A percentile compares a stretch with the other conserved stretches of the same genome.
These are phyloP conservation scores for Sicyos baderoa DNA, from an alignment of 306 rosid species.

Conservation along the genomic window DNA sequence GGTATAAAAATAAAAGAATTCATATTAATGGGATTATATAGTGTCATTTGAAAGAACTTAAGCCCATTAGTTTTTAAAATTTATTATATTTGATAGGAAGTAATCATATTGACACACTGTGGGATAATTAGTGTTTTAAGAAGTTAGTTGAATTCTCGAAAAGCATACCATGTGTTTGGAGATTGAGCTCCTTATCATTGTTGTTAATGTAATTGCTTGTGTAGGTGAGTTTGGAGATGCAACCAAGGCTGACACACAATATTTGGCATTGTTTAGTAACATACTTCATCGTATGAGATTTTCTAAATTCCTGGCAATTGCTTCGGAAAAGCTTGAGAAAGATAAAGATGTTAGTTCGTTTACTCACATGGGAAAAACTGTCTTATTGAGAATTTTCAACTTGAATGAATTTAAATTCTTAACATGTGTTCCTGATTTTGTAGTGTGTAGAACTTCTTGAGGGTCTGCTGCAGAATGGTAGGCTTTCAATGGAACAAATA, in stretches of 20 bases:
- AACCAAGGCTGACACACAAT: constrained; percentile 33
- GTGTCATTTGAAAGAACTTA: background rate
- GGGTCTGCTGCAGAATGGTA: constrained; percentile 79
- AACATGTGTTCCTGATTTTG: constrained; percentile 21
- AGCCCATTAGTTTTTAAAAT: too few relatives aligned
- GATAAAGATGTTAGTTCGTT: constrained; percentile 46
- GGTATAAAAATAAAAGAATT: too few relatives aligned
- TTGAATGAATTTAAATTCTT: constrained; percentile 12
- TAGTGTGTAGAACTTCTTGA: constrained; percentile 59
- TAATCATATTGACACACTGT: background rate
- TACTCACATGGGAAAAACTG: background rate
- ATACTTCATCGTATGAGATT: constrained; percentile 72
- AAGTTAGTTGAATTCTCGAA: background rate
- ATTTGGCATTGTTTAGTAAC: constrained; percentile 56
- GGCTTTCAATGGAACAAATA: constrained; percentile 63
- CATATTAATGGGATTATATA: background rate
- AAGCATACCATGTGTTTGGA: background rate
- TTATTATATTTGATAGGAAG: too few relatives aligned
- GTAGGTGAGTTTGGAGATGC: constrained; percentile 35
- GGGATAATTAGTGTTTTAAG: background rate
- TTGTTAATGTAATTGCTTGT: constrained; percentile 6
- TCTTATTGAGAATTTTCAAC: constrained; percentile 18
- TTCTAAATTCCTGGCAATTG: constrained; percentile 62
- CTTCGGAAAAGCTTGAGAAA: constrained; percentile 39
- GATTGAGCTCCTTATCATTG: constrained; percentile 1